Conservation (phyloP, 2,329 filamentous ascomycete species). For the Colletotrichum sp. region DNA sequence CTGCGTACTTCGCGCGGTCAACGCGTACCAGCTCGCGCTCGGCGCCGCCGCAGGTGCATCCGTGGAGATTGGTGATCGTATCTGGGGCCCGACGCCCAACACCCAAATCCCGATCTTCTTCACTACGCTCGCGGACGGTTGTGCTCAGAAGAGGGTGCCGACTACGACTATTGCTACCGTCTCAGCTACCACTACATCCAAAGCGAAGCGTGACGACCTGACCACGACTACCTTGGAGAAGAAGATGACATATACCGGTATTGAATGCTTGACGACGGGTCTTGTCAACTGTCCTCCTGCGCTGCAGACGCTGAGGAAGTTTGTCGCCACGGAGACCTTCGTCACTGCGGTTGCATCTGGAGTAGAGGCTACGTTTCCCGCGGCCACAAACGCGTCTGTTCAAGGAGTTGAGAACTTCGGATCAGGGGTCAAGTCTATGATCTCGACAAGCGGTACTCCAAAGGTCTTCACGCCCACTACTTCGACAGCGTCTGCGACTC, state of each 20-base stretch:
- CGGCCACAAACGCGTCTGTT: neutral
- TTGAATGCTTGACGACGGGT: slow-evolving; percentile 45
- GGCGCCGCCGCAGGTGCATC: slow-evolving; percentile 61
- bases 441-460: neutral
- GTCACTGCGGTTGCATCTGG: slow-evolving; percentile 45
- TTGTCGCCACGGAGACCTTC: slow-evolving; percentile 41
- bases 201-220: slow-evolving; percentile 26
- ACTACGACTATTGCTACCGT: slow-evolving; percentile 25
- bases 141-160: slow-evolving; percentile 29
- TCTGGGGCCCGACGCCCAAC: slow-evolving; percentile 54
- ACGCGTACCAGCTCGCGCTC: slow-evolving; percentile 56
- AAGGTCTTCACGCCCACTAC: neutral
- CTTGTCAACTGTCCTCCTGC: slow-evolving; percentile 56
- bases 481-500: neutral
- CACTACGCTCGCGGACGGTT: slow-evolving; percentile 52
- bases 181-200: slow-evolving; percentile 24
- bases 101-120: slow-evolving; percentile 57
- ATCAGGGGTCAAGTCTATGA: neutral
- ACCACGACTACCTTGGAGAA: slow-evolving; percentile 38
- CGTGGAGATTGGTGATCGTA: slow-evolving; percentile 43
- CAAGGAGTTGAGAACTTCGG: slow-evolving; percentile 3
- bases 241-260: slow-evolving; percentile 42
- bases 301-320: slow-evolving; percentile 48
- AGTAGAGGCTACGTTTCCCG: slow-evolving; percentile 39
- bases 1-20: slow-evolving; percentile 50